Percentiles rank a stretch among this genome's conserved stretches.
Evolutionary conservation across 331 rosid species (phyloP).

Genomic region (Cydonia oblonga): DNA sequence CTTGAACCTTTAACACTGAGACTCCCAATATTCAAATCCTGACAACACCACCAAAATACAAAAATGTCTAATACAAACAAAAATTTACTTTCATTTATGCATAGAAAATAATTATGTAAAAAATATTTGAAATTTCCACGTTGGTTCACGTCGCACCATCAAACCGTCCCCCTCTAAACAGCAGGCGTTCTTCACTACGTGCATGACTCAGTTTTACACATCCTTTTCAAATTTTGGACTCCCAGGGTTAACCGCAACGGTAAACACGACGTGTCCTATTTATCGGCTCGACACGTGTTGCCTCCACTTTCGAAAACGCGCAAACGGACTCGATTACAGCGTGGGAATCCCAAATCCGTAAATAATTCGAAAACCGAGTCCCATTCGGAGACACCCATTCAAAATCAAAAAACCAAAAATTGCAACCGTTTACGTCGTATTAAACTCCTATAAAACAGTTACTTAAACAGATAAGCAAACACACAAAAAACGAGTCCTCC

Average conservation of each 20-base stretch:
- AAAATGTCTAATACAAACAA: too few relatives aligned
- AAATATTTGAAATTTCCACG: too few relatives aligned
- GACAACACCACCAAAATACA: too few relatives aligned
- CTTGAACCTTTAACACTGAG: too few relatives aligned
- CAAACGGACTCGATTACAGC: background rate
- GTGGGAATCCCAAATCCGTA: conserved; percentile 12
- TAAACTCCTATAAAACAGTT: conserved; percentile 22
- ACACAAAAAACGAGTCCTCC: background rate
- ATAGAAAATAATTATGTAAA: too few relatives aligned
- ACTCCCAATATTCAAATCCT: too few relatives aligned
- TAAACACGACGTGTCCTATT: background rate
- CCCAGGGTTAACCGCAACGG: conserved; percentile 1
- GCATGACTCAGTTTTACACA: background rate
- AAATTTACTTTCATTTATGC: too few relatives aligned
- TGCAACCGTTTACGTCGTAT: conserved; percentile 18
- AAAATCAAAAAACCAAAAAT: background rate
- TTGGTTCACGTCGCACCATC: background rate
- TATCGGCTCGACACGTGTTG: background rate
- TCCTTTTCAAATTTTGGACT: background rate
- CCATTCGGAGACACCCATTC: background rate
- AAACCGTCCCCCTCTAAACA: conserved; percentile 7
- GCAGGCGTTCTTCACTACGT: conserved; percentile 8
- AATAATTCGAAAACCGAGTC: conserved; percentile 9
- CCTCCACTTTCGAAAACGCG: background rate
- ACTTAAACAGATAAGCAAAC: background rate